These are phyloP conservation scores for Diddensiella transvaalensis DNA, from an alignment of 805 yeast genomes.

Conservation along the genomic window DNA sequence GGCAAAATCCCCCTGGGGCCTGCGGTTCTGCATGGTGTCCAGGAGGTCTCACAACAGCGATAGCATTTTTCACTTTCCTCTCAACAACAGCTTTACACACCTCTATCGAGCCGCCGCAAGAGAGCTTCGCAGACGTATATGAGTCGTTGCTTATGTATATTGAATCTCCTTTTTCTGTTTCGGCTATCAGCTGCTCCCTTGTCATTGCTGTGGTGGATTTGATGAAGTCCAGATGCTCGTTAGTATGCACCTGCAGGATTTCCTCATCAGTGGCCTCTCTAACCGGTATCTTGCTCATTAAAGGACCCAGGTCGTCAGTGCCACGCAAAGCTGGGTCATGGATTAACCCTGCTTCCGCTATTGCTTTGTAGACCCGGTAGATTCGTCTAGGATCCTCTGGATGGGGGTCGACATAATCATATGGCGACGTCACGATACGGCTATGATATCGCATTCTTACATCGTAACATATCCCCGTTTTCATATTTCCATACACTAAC, in stretches of 20 bases:
- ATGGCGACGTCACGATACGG: slow-evolving; percentile 84
- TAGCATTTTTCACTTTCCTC: slow-evolving; percentile 82
- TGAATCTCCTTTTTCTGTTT: slow-evolving; percentile 90
- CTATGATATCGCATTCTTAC: slow-evolving; percentile 98
- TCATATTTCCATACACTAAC: slow-evolving; percentile 66
- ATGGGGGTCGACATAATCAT: slow-evolving; percentile 95
- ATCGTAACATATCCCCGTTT: slow-evolving; percentile 94
- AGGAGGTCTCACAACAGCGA: slow-evolving; percentile 97
- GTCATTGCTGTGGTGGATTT: slow-evolving; percentile 74
- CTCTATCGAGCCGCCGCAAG: slow-evolving; percentile 97
- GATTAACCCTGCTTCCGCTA: slow-evolving; percentile 91
- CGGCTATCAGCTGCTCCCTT: slow-evolving; percentile 69
- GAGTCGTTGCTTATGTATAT: slow-evolving; percentile 94
- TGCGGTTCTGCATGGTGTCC: slow-evolving; percentile 99
- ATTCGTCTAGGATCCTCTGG: slow-evolving; percentile 98
- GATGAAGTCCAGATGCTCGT: slow-evolving; percentile 71
- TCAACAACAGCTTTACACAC: slow-evolving; percentile 95
- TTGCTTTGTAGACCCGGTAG: slow-evolving; percentile 84
- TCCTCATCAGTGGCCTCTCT: slow-evolving; percentile 87
- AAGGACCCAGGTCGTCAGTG: slow-evolving; percentile 71
- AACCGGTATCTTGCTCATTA: slow-evolving; percentile 85
- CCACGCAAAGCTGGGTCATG: slow-evolving; percentile 73
- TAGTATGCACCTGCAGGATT: slow-evolving; percentile 79
- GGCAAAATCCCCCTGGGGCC: slow-evolving; percentile 93
- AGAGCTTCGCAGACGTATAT: slow-evolving; percentile 75